These are phyloP conservation scores for Chernovozyma aurita DNA, from an alignment of 1,139 yeast genomes.

Conservation along the genomic window DNA sequence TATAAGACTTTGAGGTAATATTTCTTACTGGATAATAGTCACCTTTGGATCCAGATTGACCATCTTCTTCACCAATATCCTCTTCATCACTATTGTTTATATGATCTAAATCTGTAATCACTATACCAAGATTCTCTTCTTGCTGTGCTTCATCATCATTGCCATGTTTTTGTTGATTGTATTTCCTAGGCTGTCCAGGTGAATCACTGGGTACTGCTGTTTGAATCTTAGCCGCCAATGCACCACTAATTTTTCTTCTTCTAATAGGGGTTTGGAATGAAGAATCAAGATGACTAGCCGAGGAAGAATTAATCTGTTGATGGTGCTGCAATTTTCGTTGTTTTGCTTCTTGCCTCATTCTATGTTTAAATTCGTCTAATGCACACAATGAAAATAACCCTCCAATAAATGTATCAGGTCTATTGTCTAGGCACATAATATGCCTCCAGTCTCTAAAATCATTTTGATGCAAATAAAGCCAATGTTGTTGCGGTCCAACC, in stretches of 20 bases:
- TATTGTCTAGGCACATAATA: constrained; percentile 77
- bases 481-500: constrained; percentile 98
- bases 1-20: not conserved
- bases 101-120: not conserved
- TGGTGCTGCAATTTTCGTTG: constrained; percentile 36
- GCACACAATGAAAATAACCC: constrained; percentile 72
- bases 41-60: not conserved
- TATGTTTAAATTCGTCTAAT: constrained; percentile 47
- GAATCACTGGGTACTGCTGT: constrained; percentile 86
- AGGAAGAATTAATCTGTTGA: constrained; percentile 23
- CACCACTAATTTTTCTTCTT: constrained; percentile 67
- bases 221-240: constrained; percentile 61
- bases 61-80: not conserved
- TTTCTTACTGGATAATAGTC: not conserved
- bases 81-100: constrained; percentile 15
- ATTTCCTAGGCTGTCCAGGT: constrained; percentile 96
- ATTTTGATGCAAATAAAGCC: constrained; percentile 93
- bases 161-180: constrained; percentile 25
- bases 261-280: constrained; percentile 69
- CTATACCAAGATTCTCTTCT: not conserved
- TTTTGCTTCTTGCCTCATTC: constrained; percentile 44
- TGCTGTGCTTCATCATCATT: constrained; percentile 5
- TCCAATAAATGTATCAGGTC: constrained; percentile 69
- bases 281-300: constrained; percentile 33
- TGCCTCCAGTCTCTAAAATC: constrained; percentile 95